A percentile compares a stretch with the other conserved stretches of the same genome.
Conservation (phyloP, 768 basidiomycete species). For the Pisolithus sp. region DNA sequence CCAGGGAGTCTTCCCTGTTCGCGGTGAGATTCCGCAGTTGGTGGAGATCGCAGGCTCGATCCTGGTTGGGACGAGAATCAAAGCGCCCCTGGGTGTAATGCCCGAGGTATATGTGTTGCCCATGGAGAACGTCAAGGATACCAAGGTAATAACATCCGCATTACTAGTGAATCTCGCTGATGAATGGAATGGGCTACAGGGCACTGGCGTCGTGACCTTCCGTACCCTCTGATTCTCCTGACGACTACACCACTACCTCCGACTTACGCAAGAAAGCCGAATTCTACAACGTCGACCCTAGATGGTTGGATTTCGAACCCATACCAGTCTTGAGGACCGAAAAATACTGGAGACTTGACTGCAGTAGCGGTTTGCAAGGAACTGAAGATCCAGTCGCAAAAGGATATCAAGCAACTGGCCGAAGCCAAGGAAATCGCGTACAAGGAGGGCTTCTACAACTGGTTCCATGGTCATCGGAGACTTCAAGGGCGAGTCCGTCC, state of each 20-base stretch:
- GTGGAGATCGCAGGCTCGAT: slow-evolving; percentile 72
- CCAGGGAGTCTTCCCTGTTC: slow-evolving; percentile 74
- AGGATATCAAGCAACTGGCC: slow-evolving; percentile 86
- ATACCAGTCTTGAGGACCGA: slow-evolving; percentile 85
- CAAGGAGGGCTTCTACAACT: slow-evolving; percentile 96
- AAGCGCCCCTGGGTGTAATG: slow-evolving; percentile 76
- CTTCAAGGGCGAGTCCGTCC: slow-evolving; percentile 81
- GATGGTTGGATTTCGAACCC: slow-evolving; percentile 81
- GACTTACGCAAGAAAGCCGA: slow-evolving; percentile 96
- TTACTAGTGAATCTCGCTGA: neutral
- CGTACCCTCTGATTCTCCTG: slow-evolving; percentile 96
- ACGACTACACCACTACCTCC: slow-evolving; percentile 85
- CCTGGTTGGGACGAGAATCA: slow-evolving; percentile 84
- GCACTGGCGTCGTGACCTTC: slow-evolving; percentile 98
- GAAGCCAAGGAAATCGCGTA: slow-evolving; percentile 98
- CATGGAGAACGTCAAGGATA: slow-evolving; percentile 98
- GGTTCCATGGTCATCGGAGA: slow-evolving; percentile 90
- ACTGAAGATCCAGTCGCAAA: slow-evolving; percentile 92
- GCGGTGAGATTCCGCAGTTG: slow-evolving; percentile 69
- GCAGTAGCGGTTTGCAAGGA: slow-evolving; percentile 79
- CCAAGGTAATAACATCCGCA: slow-evolving; percentile 49
- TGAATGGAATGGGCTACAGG: slow-evolving; percentile 37
- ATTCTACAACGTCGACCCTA: slow-evolving; percentile 89
- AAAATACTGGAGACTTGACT: slow-evolving; percentile 86
- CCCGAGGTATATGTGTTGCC: slow-evolving; percentile 92